Conservation (phyloP, 805 yeast species). For the Isabelozyma gotoi region DNA sequence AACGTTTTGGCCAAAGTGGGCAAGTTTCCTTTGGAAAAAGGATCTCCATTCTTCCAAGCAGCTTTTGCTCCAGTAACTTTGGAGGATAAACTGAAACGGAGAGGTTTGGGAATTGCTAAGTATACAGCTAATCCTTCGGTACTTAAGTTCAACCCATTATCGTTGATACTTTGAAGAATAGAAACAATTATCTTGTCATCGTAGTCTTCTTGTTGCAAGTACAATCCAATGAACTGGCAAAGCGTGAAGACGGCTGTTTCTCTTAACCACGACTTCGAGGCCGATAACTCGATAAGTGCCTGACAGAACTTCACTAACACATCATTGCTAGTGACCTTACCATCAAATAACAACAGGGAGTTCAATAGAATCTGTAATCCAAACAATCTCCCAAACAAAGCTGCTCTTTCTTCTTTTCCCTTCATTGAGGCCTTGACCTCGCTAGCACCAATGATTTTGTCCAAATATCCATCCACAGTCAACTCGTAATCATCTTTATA, state of each 20-base stretch:
- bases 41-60: constrained; percentile 73
- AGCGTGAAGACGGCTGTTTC: constrained; percentile 78
- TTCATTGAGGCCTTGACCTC: constrained; percentile 43
- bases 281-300: constrained; percentile 55
- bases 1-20: constrained; percentile 59
- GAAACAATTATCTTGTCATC: constrained; percentile 18
- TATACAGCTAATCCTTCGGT: constrained; percentile 81
- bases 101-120: constrained; percentile 45
- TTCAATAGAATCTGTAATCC: constrained; percentile 75
- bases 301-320: constrained; percentile 37
- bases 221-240: constrained; percentile 43
- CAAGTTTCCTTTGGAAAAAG: constrained; percentile 71
- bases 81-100: constrained; percentile 10
- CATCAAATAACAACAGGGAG: constrained; percentile 29
- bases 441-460: constrained; percentile 38
- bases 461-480: constrained; percentile 34
- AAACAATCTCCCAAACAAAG: constrained; percentile 79
- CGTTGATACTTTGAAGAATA: constrained; percentile 47
- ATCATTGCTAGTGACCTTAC: constrained; percentile 9
- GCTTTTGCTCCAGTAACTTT: constrained; percentile 13
- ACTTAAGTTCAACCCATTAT: constrained; percentile 57
- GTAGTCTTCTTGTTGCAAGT: constrained; percentile 13
- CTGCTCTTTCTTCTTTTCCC: constrained; percentile 81
- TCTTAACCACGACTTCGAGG: constrained; percentile 77
- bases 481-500: constrained; percentile 25